These are phyloP conservation scores for Phytophthora agathidicida DNA, from an alignment of 352 stramenopile species.

Conservation along the genomic window DNA sequence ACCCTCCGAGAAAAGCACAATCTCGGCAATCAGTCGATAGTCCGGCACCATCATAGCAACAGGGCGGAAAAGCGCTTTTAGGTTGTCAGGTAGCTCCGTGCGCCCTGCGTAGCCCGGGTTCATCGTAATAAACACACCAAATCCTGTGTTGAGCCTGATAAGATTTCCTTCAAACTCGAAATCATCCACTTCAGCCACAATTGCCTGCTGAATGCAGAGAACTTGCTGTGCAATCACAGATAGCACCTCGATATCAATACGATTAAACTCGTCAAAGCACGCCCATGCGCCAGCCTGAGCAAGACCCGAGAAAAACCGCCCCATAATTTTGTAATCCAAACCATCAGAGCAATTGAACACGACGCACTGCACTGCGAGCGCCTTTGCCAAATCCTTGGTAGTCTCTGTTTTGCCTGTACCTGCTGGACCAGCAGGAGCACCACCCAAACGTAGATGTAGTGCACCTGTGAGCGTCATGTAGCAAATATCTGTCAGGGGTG, in stretches of 20 bases:
- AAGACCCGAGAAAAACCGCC: slow-evolving; percentile 94
- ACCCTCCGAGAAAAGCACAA: slow-evolving; percentile 94
- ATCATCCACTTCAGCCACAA: slow-evolving; percentile 85
- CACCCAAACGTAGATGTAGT: slow-evolving; percentile 91
- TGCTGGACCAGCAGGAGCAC: slow-evolving; percentile 92
- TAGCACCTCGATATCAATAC: slow-evolving; percentile 96
- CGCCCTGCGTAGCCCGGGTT: slow-evolving; percentile 94
- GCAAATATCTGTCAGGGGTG: slow-evolving; percentile 86
- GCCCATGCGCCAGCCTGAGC: slow-evolving; percentile 94
- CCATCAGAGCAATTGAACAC: slow-evolving; percentile 97
- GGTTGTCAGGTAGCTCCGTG: slow-evolving; percentile 93
- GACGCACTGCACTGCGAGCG: slow-evolving; percentile 93
- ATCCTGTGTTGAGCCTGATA: slow-evolving; percentile 91
- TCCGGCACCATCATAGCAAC: slow-evolving; percentile 97
- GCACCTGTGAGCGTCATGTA: slow-evolving; percentile 96
- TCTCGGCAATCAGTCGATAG: slow-evolving; percentile 94
- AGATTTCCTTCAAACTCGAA: slow-evolving; percentile 95
- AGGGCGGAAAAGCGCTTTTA: slow-evolving; percentile 94
- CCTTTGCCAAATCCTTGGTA: slow-evolving; percentile 95
- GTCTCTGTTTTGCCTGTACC: slow-evolving; percentile 96
- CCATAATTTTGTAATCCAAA: slow-evolving; percentile 97
- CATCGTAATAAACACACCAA: slow-evolving; percentile 97
- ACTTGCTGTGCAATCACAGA: slow-evolving; percentile 97
- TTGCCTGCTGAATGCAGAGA: slow-evolving; percentile 94
- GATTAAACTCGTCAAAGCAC: slow-evolving; percentile 97